A percentile compares a stretch with the other conserved stretches of the same genome.
phyloP scores from a whole-genome alignment of 2,329 filamentous ascomycete species.

The Aspergillus puulaauensis region DNA sequence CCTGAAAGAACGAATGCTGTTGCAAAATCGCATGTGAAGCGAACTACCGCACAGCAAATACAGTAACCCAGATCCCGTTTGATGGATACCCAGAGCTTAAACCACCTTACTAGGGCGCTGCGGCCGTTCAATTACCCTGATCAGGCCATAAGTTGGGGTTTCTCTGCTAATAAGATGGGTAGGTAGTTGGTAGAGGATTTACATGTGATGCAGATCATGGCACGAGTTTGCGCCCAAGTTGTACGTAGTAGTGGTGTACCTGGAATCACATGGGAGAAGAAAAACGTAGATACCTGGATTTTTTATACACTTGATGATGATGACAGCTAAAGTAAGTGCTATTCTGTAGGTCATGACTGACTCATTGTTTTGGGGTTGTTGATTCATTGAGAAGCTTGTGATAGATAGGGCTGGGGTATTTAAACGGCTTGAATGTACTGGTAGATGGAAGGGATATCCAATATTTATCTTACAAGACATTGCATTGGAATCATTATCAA shows the following conservation, averaged over 20 bases:
- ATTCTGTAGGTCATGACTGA: neutral
- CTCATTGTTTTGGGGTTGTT: neutral
- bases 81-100: neutral
- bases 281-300: neutral
- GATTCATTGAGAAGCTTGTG: neutral
- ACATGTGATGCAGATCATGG: neutral
- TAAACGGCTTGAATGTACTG: neutral
- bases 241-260: neutral
- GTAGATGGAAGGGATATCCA: neutral
- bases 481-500: neutral
- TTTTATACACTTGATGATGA: neutral
- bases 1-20: neutral
- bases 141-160: neutral
- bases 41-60: too few relatives aligned
- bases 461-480: neutral
- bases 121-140: neutral
- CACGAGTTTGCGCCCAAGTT: neutral
- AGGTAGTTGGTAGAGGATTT: neutral
- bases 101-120: neutral
- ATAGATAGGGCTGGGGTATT: neutral
- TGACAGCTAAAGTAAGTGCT: neutral
- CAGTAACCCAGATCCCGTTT: neutral
- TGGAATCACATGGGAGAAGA: neutral
- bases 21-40: neutral
- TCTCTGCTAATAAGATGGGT: neutral